Base-by-base conservation (phyloP, 148 eudicot species). In the Silene latifolia region DNA sequence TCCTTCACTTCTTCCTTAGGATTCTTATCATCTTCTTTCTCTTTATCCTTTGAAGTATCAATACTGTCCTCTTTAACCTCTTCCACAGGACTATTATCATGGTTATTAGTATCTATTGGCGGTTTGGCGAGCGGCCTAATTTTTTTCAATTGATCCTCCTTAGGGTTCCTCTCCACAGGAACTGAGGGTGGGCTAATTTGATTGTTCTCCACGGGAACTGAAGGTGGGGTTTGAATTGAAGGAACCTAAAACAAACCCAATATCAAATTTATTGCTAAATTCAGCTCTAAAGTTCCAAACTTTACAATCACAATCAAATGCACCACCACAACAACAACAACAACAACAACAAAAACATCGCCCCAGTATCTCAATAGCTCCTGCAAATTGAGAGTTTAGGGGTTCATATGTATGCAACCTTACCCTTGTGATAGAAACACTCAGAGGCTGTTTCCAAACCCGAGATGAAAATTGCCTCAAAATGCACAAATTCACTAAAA, bases 191-290 rank as follows among this genome's bases (percentile, higher is more conserved):
- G 75, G 47, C 32, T 20, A 13, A 62, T 51, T 48, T 47, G 39
- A 69, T 67, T 58, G 17, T 42, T 57, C 66, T 73, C 67, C 24
- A 66, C 72, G 6, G 13, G 21, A 19, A 4, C 77, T 42, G 23
- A 76, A 80, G 47, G 76, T 20, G 64, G 54, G 44, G 58, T 76
- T n/a, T 77, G 79, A 57, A 69, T 32, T 20, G 84, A 87, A 42
- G 87, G 19, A 51, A 51, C 71, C 90, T 87, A 71, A 76, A 63
- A 20, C 57, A 68, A 51, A 71, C 13, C 78, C 65, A 13, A 51
- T 10, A 70, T 18, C 53, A 46, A 58, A 8, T 12, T 20, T 42
- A 35, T 69, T 46, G 29, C 54, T 11, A 7, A 39, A 57, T 8
- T 70, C 61, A 71, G 53, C 70, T 71, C 69, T 18, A 51, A 56